Percentiles rank a stretch among this genome's conserved stretches.
These are phyloP conservation scores for Syncephalis plumigaleata DNA, from an alignment of 371 early-diverging fungal genomes.

Conservation along the genomic window DNA sequence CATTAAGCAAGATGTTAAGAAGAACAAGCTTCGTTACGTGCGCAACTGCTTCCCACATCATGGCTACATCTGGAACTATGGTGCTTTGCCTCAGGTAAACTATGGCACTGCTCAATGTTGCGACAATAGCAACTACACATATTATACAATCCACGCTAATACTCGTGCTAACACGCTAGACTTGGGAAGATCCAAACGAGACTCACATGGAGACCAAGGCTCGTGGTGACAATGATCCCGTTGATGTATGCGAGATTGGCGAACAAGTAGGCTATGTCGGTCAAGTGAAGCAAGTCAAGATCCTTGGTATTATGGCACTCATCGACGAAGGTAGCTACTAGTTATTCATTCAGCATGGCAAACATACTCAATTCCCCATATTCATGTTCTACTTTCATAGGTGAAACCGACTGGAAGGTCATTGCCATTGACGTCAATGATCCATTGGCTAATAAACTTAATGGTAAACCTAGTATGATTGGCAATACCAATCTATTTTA, in stretches of 20 bases:
- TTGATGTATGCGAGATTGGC: constrained; percentile 98
- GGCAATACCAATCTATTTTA: not conserved
- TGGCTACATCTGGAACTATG: constrained; percentile 99
- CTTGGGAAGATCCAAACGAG: constrained; percentile 96
- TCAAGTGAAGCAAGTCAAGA: constrained; percentile 97
- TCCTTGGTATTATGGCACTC: constrained; percentile 94
- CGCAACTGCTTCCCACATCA: constrained; percentile 99
- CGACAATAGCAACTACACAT: not conserved
- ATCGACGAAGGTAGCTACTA: constrained; percentile 69
- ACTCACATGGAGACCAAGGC: constrained; percentile 75
- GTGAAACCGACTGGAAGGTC: constrained; percentile 99
- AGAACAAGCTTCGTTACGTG: constrained; percentile 96
- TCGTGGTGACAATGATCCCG: constrained; percentile 95
- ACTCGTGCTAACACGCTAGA: constrained; percentile 22
- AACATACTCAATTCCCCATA: constrained; percentile 3
- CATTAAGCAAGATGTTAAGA: constrained; percentile 98
- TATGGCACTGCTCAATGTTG: not conserved
- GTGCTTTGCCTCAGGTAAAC: constrained; percentile 84
- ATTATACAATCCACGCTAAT: not conserved
- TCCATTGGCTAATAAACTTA: constrained; percentile 78
- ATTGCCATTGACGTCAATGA: constrained; percentile 93
- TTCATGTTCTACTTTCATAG: constrained; percentile 9
- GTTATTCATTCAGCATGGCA: not conserved
- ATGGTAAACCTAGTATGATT: too few species aligned
- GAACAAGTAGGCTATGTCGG: constrained; percentile 75